Base-by-base conservation (phyloP, 2,329 filamentous ascomycete species). In the Trichoderma harzianum region DNA sequence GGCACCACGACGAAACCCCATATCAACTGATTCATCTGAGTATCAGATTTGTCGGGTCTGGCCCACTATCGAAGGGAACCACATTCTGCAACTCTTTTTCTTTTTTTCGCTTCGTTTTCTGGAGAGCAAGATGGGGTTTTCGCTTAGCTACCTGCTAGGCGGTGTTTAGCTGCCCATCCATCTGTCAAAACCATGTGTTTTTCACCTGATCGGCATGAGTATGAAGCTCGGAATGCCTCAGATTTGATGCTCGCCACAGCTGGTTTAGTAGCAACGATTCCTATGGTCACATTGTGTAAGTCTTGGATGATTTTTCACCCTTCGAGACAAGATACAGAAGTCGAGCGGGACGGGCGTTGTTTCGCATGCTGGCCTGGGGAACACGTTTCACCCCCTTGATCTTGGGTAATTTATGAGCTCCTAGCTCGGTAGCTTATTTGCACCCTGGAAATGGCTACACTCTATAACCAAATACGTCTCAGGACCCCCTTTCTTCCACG, bases 391-490 rank as follows among this genome's bases (percentile, higher is more conserved):
- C 24, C 51, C 61, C 64, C 51, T 39, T 58, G 51, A 67, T 58
- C 21, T 30, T 57, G 51, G 51, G 32, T 39, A 18, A 65, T 58
- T 43, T 21, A 28, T 30, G 53, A 43, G 24, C 24, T 58, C 24
- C 34, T 58, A 43, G 51, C 51, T 58, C 64, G 64, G 64, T 67
- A 67, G 64, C 64, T 67, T 67, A 67, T 58, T 67, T 58, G 51
- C 32, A 67, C 32, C 51, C 64, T 67, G 47, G 30, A 39, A 26
- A 39, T 26, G 47, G 30, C n/a, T 34, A 28, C 43, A 65, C 24
- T 34, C 63, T 66, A 58, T 36, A 30, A 57, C 51, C 34, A 57
- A 28, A 21, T 30, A 21, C 51, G 64, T 67, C 64, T 67, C 65
- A 60, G 65, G 36, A 26, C 34, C 24, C 65, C 65, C 65, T 68